phyloP scores from a whole-genome alignment of 208 protist species.

The Leishmania major region DNA sequence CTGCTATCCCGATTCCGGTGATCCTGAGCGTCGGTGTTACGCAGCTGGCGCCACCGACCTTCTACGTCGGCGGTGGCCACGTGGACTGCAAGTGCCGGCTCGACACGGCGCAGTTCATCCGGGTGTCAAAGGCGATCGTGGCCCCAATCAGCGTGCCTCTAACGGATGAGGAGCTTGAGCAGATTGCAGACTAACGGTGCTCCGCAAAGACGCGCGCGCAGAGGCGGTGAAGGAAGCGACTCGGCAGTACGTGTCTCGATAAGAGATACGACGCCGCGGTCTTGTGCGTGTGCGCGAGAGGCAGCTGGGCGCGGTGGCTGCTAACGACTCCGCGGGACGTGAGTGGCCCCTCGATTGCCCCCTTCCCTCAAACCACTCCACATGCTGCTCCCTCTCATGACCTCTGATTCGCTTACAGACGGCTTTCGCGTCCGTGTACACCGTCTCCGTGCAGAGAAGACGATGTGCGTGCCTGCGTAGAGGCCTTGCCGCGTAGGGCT shows the following conservation, averaged over 20 bases:
- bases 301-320: not conserved
- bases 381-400: too few relatives aligned
- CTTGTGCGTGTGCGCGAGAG: not conserved
- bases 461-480: too few relatives aligned
- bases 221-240: not conserved
- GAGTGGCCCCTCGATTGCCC: too few relatives aligned
- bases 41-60: slow-evolving; percentile 46
- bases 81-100: slow-evolving; percentile 84
- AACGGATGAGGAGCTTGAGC: slow-evolving; percentile 63
- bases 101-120: slow-evolving; percentile 65
- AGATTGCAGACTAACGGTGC: slow-evolving; percentile 33
- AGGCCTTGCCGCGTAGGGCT: not conserved
- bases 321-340: not conserved
- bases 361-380: too few relatives aligned
- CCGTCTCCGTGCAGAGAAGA: too few relatives aligned
- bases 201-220: not conserved
- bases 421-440: too few relatives aligned
- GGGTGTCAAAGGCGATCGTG: slow-evolving; percentile 62
- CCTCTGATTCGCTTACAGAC: too few relatives aligned
- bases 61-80: slow-evolving; percentile 85
- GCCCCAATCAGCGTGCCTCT: slow-evolving; percentile 67
- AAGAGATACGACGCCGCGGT: not conserved
- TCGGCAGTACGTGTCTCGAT: not conserved
- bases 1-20: slow-evolving; percentile 52
- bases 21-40: slow-evolving; percentile 64